A percentile compares a stretch with the other conserved stretches of the same genome.
These are phyloP conservation scores for Hanseniaspora vineae DNA, from an alignment of 805 yeast species.

Conservation along the genomic window DNA sequence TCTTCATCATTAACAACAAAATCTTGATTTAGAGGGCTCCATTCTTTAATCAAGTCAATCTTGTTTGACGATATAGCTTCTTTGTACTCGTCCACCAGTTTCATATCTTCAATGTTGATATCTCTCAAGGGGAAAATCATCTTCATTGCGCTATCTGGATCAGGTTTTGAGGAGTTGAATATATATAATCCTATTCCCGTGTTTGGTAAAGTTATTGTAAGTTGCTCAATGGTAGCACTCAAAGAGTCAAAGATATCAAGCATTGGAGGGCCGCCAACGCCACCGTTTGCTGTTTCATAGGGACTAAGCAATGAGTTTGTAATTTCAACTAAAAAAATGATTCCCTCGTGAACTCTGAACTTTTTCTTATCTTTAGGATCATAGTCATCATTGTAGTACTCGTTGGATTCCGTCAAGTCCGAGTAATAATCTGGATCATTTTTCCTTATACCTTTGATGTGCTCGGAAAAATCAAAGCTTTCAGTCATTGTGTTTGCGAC, in stretches of 20 bases:
- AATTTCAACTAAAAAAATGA: constrained; percentile 48
- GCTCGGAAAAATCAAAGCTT: neutral
- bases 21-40: neutral
- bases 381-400: neutral
- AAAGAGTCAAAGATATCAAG: constrained; percentile 43
- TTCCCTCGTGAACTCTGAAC: constrained; percentile 47
- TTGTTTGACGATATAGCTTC: constrained; percentile 27
- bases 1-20: constrained; percentile 18
- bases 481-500: neutral
- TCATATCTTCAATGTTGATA: constrained; percentile 46
- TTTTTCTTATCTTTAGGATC: constrained; percentile 11
- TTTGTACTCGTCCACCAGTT: constrained; percentile 36
- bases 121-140: constrained; percentile 40
- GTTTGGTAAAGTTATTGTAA: constrained; percentile 50
- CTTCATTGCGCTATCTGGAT: constrained; percentile 31
- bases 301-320: constrained; percentile 29
- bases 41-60: constrained; percentile 17
- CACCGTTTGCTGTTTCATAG: constrained; percentile 20
- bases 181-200: constrained; percentile 69
- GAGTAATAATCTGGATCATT: neutral
- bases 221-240: constrained; percentile 47
- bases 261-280: constrained; percentile 29
- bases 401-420: neutral
- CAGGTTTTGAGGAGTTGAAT: constrained; percentile 34
- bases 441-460: neutral